Conservation (phyloP, 202 grass and related monocot genomes). For the Brachypodium distachyon region DNA sequence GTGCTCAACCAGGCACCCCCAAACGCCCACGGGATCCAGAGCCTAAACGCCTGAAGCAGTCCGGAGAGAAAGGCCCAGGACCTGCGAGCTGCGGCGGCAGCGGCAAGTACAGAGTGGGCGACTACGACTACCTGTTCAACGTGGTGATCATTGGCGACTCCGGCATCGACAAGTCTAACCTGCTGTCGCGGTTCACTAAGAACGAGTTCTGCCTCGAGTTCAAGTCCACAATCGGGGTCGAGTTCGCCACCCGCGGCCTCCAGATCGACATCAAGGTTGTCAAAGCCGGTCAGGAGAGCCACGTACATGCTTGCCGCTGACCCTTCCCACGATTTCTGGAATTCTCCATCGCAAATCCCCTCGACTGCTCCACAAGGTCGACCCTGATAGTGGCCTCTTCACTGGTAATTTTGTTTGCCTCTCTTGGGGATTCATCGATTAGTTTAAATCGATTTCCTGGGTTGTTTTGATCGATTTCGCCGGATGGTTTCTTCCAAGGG, state of each 20-base stretch:
- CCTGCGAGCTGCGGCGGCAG: no score
- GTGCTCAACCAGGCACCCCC: no score
- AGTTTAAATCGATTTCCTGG: not conserved
- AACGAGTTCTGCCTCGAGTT: conserved; percentile 85
- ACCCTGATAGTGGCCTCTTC: not conserved
- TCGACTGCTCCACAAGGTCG: conserved; percentile 16
- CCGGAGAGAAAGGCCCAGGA: no score
- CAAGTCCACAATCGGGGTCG: conserved; percentile 84
- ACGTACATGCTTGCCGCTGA: no score
- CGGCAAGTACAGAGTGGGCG: conserved; percentile 8
- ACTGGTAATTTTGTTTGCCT: conserved; percentile 9
- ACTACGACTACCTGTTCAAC: conserved; percentile 94
- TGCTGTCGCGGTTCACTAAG: conserved; percentile 78
- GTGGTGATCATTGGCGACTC: conserved; percentile 86
- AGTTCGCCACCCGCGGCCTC: conserved; percentile 72
- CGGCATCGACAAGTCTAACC: conserved; percentile 71
- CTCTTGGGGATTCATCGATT: conserved; percentile 9
- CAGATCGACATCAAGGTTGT: no score
- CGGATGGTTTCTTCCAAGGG: not conserved
- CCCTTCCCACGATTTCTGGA: no score
- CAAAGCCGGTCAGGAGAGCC: no score
- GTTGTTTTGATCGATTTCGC: not conserved
- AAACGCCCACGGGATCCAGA: no score
- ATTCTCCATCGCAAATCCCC: no score
- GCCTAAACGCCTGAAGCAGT: no score